These are phyloP conservation scores for Xylariaceae sp. DNA, from an alignment of 2,329 filamentous ascomycete genomes.

Conservation along the genomic window DNA sequence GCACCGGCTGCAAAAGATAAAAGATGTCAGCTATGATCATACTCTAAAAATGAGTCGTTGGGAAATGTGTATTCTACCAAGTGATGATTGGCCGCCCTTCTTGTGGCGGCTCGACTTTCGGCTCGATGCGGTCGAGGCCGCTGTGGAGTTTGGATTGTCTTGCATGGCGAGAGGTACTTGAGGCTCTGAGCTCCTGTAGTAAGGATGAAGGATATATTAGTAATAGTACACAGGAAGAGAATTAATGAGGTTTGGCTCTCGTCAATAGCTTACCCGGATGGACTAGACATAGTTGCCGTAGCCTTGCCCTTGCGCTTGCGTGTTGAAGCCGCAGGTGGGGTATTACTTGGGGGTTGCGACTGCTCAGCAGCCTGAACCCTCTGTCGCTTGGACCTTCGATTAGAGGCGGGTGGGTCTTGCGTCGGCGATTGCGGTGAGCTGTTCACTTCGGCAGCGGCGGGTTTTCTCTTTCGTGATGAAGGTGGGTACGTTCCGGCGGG, in stretches of 20 bases:
- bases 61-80: slow-evolving; percentile 33
- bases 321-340: slow-evolving; percentile 33
- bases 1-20: slow-evolving; percentile 25
- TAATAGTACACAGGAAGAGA: slow-evolving; percentile 23
- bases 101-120: slow-evolving; percentile 69
- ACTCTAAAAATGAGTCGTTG: background rate
- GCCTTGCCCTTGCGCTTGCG: slow-evolving; percentile 57
- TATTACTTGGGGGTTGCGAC: slow-evolving; percentile 30
- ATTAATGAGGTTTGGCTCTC: background rate
- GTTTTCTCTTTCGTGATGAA: slow-evolving; percentile 67
- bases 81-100: slow-evolving; percentile 48
- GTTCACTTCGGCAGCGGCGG: slow-evolving; percentile 45
- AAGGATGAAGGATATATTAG: slow-evolving; percentile 11
- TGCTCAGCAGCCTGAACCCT: slow-evolving; percentile 46
- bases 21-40: slow-evolving; percentile 1
- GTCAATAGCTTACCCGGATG: slow-evolving; percentile 50
- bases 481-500: slow-evolving; percentile 37
- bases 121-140: slow-evolving; percentile 53
- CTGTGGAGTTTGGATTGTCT: slow-evolving; percentile 46
- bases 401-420: slow-evolving; percentile 34
- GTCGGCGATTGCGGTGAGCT: slow-evolving; percentile 35
- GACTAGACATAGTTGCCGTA: slow-evolving; percentile 64
- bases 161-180: slow-evolving; percentile 59
- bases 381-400: slow-evolving; percentile 65
- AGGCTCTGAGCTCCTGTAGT: slow-evolving; percentile 45